These are phyloP conservation scores for Begonia peltatifolia DNA, from an alignment of 306 rosid species.

Conservation along the genomic window DNA sequence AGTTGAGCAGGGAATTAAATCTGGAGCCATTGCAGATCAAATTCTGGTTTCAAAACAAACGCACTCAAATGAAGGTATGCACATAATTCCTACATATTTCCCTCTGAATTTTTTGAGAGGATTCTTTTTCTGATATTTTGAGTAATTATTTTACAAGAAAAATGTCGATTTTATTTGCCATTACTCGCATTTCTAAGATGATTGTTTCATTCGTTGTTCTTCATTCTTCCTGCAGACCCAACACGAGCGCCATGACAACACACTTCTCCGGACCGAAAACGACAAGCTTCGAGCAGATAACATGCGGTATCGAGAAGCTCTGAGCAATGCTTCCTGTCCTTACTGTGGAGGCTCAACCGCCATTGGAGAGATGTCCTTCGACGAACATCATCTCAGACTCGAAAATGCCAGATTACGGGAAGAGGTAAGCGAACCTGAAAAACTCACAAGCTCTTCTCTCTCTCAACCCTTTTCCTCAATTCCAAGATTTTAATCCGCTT, in stretches of 20 bases:
- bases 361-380: conserved; percentile 80
- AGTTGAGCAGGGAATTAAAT: conserved; percentile 53
- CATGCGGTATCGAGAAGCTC: conserved; percentile 45
- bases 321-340: conserved; percentile 38
- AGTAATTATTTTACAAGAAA: too few species aligned
- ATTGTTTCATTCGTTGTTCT: too few species aligned
- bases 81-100: neutral
- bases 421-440: conserved; percentile 21
- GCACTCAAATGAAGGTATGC: conserved; percentile 73
- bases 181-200: too few species aligned
- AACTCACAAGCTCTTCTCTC: neutral
- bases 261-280: conserved; percentile 47
- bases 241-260: conserved; percentile 64
- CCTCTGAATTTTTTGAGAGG: too few species aligned
- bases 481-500: neutral
- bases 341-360: conserved; percentile 51
- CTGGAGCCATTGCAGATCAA: conserved; percentile 79
- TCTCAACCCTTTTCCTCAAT: neutral
- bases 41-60: conserved; percentile 93
- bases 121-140: neutral
- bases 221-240: conserved; percentile 28
- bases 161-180: too few species aligned
- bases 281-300: conserved; percentile 71
- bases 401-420: conserved; percentile 71
- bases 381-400: conserved; percentile 70